Evolutionary conservation across 441 rosid genomes (phyloP).

Genomic region (Gossypium lobatum): DNA sequence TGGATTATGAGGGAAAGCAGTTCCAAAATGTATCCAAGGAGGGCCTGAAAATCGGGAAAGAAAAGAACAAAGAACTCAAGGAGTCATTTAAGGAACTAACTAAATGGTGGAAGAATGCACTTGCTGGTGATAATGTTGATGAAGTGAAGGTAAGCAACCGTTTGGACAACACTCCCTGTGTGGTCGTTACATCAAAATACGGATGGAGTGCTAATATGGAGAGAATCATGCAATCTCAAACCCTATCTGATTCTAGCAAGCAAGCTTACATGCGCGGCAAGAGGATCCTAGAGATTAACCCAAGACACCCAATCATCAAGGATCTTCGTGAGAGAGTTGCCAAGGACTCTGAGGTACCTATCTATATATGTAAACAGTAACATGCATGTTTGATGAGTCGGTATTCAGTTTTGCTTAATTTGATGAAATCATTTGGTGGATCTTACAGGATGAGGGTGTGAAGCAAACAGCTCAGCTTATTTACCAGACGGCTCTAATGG

Average conservation of each 20-base stretch:
- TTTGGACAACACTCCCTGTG: constrained; percentile 84
- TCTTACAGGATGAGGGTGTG: constrained; percentile 54
- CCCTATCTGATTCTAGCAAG: constrained; percentile 75
- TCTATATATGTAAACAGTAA: background rate
- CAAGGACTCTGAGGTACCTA: constrained; percentile 68
- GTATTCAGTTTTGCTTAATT: background rate
- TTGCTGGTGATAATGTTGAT: constrained; percentile 75
- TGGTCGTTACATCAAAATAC: constrained; percentile 80
- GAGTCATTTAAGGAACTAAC: constrained; percentile 90
- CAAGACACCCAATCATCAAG: constrained; percentile 88
- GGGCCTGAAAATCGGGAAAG: constrained; percentile 80
- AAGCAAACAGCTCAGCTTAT: constrained; percentile 81
- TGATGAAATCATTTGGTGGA: background rate
- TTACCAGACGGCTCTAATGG: constrained; percentile 90
- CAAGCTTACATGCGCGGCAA: constrained; percentile 91
- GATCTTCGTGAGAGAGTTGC: constrained; percentile 82
- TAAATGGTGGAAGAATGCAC: constrained; percentile 78
- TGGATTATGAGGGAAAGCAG: constrained; percentile 86
- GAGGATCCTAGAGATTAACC: constrained; percentile 90
- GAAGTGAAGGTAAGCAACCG: constrained; percentile 81
- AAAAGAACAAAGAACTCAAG: constrained; percentile 70
- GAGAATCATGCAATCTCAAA: constrained; percentile 89
- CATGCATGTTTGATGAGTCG: background rate
- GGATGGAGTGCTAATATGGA: constrained; percentile 99
- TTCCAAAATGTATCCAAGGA: constrained; percentile 95